Conservation (phyloP, 768 basidiomycete genomes). For the Hygrocybe coccinea region DNA sequence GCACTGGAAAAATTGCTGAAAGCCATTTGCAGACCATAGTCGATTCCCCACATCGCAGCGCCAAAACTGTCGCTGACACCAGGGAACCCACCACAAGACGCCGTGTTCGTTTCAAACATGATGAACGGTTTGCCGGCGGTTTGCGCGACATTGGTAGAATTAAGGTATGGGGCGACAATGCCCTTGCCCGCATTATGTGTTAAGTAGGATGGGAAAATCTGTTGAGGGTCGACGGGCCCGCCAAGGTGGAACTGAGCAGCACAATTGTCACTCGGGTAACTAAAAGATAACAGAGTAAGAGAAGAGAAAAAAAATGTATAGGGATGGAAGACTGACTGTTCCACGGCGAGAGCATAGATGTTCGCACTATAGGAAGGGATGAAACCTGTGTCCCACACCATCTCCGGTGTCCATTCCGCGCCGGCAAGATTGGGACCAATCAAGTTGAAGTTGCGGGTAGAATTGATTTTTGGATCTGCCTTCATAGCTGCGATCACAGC, state of each 20-base stretch:
- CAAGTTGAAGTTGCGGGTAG: slow-evolving; percentile 33
- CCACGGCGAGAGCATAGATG: slow-evolving; percentile 35
- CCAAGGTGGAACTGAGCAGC: slow-evolving; percentile 30
- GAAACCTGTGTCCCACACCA: slow-evolving; percentile 37
- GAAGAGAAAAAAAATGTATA: neutral
- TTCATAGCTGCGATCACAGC: slow-evolving; percentile 31
- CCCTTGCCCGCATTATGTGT: slow-evolving; percentile 30
- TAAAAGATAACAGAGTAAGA: neutral
- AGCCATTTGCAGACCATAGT: slow-evolving; percentile 39
- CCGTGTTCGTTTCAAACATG: slow-evolving; percentile 45
- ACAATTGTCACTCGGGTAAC: slow-evolving; percentile 37
- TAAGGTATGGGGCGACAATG: slow-evolving; percentile 9
- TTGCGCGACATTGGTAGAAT: slow-evolving; percentile 8
- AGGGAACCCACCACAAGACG: slow-evolving; percentile 42
- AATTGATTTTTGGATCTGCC: slow-evolving; percentile 18
- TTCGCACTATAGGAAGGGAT: slow-evolving; percentile 24
- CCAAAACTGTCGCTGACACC: slow-evolving; percentile 41
- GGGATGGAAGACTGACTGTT: slow-evolving; percentile 32
- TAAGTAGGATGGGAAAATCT: slow-evolving; percentile 7
- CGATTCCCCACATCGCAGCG: slow-evolving; percentile 41
- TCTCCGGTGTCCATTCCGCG: slow-evolving; percentile 35
- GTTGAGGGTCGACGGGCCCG: slow-evolving; percentile 24
- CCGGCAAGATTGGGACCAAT: slow-evolving; percentile 37
- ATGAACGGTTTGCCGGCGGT: slow-evolving; percentile 26
- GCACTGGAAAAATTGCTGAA: slow-evolving; percentile 34